Base-by-base conservation (phyloP, 805 yeast genomes). In the Metschnikowia lachancei region DNA sequence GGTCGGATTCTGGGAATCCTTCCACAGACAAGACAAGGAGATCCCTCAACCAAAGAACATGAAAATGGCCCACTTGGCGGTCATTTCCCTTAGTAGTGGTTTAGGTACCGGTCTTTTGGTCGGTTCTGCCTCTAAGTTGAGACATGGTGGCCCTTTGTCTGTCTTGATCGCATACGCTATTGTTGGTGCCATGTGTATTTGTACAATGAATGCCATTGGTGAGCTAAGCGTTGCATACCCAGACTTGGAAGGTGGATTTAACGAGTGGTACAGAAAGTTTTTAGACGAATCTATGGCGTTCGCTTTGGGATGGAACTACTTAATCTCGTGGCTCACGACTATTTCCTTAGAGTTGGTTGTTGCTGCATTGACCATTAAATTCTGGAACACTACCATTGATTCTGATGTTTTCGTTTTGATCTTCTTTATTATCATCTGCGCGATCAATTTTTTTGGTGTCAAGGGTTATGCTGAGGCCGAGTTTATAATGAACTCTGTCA, bases 221-320 rank as follows among this genome's bases (percentile, higher is more conserved):
- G 75, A 72, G 63, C 62, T 83, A 68, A 83, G 87, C 1, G 82
- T 81, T 42, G 74, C 78, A 13, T 83, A 79, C 55, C 67, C 79
- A 33, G 70, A 73, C 30, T 66, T 83, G 43, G 70, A 80, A 17
- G 65, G 65, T 18, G 66, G 66, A 4, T 62, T 61, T 55, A 62
- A 62, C 44, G 57, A 59, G 29, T 62, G 59, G 53, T 61, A 61
- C 39, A 35, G 57, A 33, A 63, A 65, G 51, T 65, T 66, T 40
- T 60, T 68, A 44, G 72, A 67, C 47, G 71, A 67, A 47, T 61
- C 68, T 22, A 41, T 67, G 39, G 74, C 67, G 16, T 68, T 68
- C 55, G 67, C 70, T 4, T 49, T 66, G 37, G 72, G 72, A 8
- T 67, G 71, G 71, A 67, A 66, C 52, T 68, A 62, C 57, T 65